A percentile compares a stretch with the other conserved stretches of the same genome.
phyloP scores from a whole-genome alignment of 73 alveolate genomes.

The Stentor roeselii region DNA sequence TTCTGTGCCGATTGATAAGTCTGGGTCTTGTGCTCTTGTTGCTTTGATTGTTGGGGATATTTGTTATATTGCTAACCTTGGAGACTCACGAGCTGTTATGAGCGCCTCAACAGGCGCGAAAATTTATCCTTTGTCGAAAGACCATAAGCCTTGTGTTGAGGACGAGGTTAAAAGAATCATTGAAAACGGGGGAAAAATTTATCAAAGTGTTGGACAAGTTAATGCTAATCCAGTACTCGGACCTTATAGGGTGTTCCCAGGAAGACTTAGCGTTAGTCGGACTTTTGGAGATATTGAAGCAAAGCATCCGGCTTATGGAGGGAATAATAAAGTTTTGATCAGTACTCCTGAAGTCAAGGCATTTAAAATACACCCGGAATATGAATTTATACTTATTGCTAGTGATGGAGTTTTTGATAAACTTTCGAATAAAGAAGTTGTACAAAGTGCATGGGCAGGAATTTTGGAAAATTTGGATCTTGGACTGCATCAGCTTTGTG shows the following conservation, averaged over 20 bases:
- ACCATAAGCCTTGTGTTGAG: slow-evolving; percentile 93
- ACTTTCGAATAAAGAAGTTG: slow-evolving; percentile 85
- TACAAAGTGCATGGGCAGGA: slow-evolving; percentile 74
- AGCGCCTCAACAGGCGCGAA: slow-evolving; percentile 61
- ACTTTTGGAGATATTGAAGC: slow-evolving; percentile 98
- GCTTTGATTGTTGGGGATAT: slow-evolving; percentile 69
- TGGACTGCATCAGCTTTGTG: slow-evolving; percentile 86
- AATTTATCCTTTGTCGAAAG: slow-evolving; percentile 72
- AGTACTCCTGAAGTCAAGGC: slow-evolving; percentile 90
- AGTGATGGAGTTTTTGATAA: slow-evolving; percentile 97
- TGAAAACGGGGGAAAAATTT: slow-evolving; percentile 86
- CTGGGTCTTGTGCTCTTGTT: slow-evolving; percentile 83
- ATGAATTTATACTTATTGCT: slow-evolving; percentile 60
- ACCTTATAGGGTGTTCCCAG: slow-evolving; percentile 98
- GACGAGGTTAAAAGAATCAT: slow-evolving; percentile 81
- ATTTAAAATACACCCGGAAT: slow-evolving; percentile 73
- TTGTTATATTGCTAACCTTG: slow-evolving; percentile 89
- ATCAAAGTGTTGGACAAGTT: slow-evolving; percentile 24
- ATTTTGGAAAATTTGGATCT: slow-evolving; percentile 44
- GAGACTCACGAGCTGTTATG: slow-evolving; percentile 91
- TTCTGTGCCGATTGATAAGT: slow-evolving; percentile 55
- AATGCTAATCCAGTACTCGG: slow-evolving; percentile 67
- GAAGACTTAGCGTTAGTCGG: slow-evolving; percentile 92
- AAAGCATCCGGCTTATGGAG: slow-evolving; percentile 82
- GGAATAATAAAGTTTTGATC: slow-evolving; percentile 90